Evolutionary conservation across 2,329 filamentous ascomycete genomes (phyloP), one percentile per base, ranked within the genome.

Genomic region (Fonsecaea monophora): DNA sequence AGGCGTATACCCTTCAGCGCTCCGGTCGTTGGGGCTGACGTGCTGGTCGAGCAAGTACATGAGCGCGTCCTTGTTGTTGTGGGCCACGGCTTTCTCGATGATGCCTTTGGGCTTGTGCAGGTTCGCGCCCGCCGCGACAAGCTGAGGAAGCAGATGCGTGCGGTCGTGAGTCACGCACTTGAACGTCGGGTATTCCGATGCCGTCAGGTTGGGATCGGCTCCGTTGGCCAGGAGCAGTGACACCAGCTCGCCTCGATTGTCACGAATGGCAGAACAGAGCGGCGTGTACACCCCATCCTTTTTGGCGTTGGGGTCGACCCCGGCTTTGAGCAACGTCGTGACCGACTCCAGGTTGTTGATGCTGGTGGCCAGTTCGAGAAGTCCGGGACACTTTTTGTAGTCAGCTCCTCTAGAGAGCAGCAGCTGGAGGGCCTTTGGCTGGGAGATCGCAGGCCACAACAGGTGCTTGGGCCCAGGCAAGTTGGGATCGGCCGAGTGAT

Each of bases 211-310:
- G 15, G 84, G 81, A 69, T 86, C 79, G 6, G 84, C 85, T 7
- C 81, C 82, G 37, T 83, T 80, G 53, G 78, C 78, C 15, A 88
- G 78, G 3, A 91, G 82, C 12, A 89, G 83, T 13, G 84, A 79
- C 58, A 91, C 82, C 42, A 91, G 86, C 13, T 90, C 86, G 25
- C 79, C 74, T 56, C 85, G 83, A 74, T 90, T 85, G 75, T 91
- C 89, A 25, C 89, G 87, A 69, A 91, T 90, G 0, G 88, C 83
- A 0, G 88, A 87, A 78, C 89, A 90, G 0, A 91, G 80, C 0
- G 89, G 88, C 0, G 89, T 90, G 76, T 89, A 91, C 37, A 86
- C 84, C 8, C 87, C 87, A 68, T 90, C 89, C 74, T 89, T 89
- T 70, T 85, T 87, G 9, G 80, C 74, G 68, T 89, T 88, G 50